These are phyloP conservation scores for Lathyrus tuberosus DNA, from an alignment of 306 rosid species.

Conservation along the genomic window DNA sequence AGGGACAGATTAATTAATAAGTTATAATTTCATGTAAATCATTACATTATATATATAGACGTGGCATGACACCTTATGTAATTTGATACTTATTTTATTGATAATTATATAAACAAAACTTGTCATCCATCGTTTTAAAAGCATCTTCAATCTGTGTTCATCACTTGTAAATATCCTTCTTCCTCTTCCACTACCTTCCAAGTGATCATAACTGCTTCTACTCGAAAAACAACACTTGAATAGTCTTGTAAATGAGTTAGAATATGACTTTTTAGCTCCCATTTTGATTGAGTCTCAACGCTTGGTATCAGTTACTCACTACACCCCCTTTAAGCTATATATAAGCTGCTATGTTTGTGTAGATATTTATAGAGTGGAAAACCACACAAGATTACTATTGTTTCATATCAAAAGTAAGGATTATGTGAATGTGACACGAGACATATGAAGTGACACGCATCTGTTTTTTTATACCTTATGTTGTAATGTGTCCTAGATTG, in stretches of 20 bases:
- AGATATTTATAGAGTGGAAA: slow-evolving; percentile 49
- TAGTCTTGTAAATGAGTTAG: slow-evolving; percentile 51
- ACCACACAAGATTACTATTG: neutral
- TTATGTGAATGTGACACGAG: slow-evolving; percentile 29
- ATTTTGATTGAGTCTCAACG: neutral
- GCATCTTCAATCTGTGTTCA: too few species aligned
- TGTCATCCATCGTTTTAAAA: too few species aligned
- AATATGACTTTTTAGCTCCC: slow-evolving; percentile 56
- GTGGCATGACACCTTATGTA: too few species aligned
- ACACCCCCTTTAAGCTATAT: neutral
- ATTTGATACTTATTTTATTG: too few species aligned
- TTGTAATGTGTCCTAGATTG: neutral
- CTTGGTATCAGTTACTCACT: neutral
- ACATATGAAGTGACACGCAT: slow-evolving; percentile 45
- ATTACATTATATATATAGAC: too few species aligned
- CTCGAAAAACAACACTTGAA: slow-evolving; percentile 66
- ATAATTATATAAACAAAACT: too few species aligned
- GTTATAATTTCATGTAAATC: too few species aligned
- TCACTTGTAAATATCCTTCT: slow-evolving; percentile 68
- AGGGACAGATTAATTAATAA: too few species aligned
- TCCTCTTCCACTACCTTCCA: slow-evolving; percentile 56
- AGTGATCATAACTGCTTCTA: slow-evolving; percentile 35
- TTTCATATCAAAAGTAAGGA: slow-evolving; percentile 38
- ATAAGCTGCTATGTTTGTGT: neutral
- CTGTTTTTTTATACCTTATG: neutral